phyloP scores from a whole-genome alignment of 2,329 filamentous ascomycete species.

The Alternaria gaisen region DNA sequence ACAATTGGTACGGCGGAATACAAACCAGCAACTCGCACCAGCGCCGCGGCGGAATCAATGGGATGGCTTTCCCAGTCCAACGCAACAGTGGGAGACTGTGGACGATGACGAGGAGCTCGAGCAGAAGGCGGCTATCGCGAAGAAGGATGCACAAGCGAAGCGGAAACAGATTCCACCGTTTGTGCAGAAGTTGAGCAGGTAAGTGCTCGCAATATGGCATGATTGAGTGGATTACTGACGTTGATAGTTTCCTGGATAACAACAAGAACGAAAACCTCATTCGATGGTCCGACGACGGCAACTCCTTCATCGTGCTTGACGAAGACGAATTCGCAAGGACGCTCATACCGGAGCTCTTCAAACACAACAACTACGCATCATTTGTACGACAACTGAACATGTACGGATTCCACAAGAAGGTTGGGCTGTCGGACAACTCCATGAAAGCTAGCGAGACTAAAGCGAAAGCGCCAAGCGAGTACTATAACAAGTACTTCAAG shows the following conservation, averaged over 20 bases:
- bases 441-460: conserved; percentile 98
- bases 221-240: conserved; percentile 17
- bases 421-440: conserved; percentile 89
- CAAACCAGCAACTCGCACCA: conserved; percentile 57
- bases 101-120: conserved; percentile 79
- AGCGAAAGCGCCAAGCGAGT: conserved; percentile 97
- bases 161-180: conserved; percentile 97
- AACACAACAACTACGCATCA: conserved; percentile 81
- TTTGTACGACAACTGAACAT: conserved; percentile 75
- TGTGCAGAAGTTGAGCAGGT: conserved; percentile 98
- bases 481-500: conserved; percentile 95
- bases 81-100: conserved; percentile 64
- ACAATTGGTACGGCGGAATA: conserved; percentile 57
- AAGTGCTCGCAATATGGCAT: conserved; percentile 41
- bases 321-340: conserved; percentile 87
- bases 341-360: conserved; percentile 78
- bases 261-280: conserved; percentile 94
- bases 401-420: conserved; percentile 65
- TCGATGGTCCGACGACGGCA: conserved; percentile 94
- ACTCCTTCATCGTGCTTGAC: conserved; percentile 95
- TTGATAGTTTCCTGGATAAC: conserved; percentile 84
- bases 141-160: conserved; percentile 87
- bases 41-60: conserved; percentile 50
- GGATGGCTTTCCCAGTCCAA: conserved; percentile 51
- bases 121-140: conserved; percentile 79